These are phyloP conservation scores for Phoma sp. DNA, from an alignment of 2,329 filamentous ascomycete species.

Conservation along the genomic window DNA sequence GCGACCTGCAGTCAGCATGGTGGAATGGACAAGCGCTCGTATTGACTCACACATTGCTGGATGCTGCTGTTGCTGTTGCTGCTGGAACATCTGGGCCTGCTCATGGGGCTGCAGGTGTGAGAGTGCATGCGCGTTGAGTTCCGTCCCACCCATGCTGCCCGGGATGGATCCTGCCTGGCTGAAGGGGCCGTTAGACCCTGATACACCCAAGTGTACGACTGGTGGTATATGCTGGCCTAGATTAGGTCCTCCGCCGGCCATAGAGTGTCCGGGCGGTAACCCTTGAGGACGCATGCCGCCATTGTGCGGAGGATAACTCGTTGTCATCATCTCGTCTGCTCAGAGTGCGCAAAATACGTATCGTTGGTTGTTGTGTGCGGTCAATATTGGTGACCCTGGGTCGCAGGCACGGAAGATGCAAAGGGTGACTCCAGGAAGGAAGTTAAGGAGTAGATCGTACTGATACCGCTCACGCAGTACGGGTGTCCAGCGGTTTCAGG, in stretches of 20 bases:
- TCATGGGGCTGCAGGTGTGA: slow-evolving; percentile 75
- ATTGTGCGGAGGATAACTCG: slow-evolving; percentile 70
- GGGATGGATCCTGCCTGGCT: slow-evolving; percentile 75
- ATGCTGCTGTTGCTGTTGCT: slow-evolving; percentile 54
- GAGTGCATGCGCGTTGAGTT: slow-evolving; percentile 72
- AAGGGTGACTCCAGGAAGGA: too few species aligned
- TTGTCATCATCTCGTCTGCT: slow-evolving; percentile 72
- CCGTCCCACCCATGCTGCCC: slow-evolving; percentile 70
- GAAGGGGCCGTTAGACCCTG: slow-evolving; percentile 72
- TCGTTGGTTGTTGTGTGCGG: too few species aligned
- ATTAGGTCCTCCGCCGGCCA: slow-evolving; percentile 72
- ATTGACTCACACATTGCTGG: slow-evolving; percentile 46
- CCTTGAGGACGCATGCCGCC: slow-evolving; percentile 76
- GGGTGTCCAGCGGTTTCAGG: too few species aligned
- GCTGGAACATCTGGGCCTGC: slow-evolving; percentile 63
- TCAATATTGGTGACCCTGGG: background rate
- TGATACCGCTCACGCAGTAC: too few species aligned
- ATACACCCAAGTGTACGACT: slow-evolving; percentile 74
- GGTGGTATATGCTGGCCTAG: slow-evolving; percentile 73
- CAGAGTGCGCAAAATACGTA: slow-evolving; percentile 17
- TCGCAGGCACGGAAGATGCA: too few species aligned
- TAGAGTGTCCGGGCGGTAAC: slow-evolving; percentile 68
- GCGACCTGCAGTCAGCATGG: slow-evolving; percentile 19
- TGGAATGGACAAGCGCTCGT: background rate
- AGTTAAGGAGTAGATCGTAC: too few species aligned